A percentile compares a stretch with the other conserved stretches of the same genome.
These are phyloP conservation scores for Cryptosporidium tyzzeri DNA, from an alignment of 169 alveolate species.

Conservation along the genomic window DNA sequence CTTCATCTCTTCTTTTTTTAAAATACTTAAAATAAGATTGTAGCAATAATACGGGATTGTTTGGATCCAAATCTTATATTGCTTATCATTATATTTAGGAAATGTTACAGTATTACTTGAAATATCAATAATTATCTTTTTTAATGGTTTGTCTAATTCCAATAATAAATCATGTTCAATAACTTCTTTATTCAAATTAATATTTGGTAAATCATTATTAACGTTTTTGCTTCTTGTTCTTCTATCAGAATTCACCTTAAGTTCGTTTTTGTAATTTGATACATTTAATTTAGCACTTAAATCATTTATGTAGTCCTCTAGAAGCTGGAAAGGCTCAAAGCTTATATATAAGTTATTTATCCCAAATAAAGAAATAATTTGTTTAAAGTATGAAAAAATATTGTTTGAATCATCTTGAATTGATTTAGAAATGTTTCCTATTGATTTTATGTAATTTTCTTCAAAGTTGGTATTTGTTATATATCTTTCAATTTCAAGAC, in stretches of 20 bases:
- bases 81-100: constrained; percentile 46
- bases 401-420: not conserved
- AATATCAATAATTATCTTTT: constrained; percentile 3
- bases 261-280: not conserved
- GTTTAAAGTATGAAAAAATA: not conserved
- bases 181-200: not conserved
- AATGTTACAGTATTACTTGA: not conserved
- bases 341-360: not conserved
- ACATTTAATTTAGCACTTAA: not conserved
- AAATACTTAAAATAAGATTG: constrained; percentile 9
- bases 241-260: not conserved
- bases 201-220: constrained; percentile 3
- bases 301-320: not conserved
- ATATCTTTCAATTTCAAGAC: not conserved
- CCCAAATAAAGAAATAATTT: not conserved
- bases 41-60: constrained; percentile 47
- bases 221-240: constrained; percentile 35
- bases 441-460: not conserved
- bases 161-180: not conserved
- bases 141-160: constrained; percentile 3
- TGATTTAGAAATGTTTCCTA: not conserved
- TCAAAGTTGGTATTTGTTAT: not conserved
- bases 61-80: constrained; percentile 39
- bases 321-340: not conserved
- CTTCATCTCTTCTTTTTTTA: constrained; percentile 16